Evolutionary conservation across 2,329 filamentous ascomycete species (phyloP), one percentile per base, ranked within the genome.

Genomic region (Calonectria honghensis): DNA sequence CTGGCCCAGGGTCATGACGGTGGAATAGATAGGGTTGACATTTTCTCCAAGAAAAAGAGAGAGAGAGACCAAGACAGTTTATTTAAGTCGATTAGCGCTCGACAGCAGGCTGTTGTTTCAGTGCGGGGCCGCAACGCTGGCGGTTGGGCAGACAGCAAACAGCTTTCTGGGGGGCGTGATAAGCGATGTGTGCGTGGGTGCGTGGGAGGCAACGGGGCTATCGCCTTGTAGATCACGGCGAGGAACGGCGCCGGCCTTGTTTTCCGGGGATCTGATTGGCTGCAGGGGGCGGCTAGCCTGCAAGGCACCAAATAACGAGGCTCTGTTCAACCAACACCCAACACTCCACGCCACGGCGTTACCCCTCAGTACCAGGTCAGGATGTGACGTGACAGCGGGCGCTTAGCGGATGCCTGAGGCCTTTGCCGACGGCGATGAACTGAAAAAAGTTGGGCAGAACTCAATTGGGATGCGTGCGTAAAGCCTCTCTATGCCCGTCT

Each of bases 321-420:
- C 35, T 63, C n/a, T 63, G 37, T 16, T 41, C 35, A 29, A 61
- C 57, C 57, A 61, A 61, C 57, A 61, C 14, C 57, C 51, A 27
- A 20, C 57, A n/a, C 45, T 24, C 13, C 45, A 48, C 20, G 45
- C 20, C 20, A 37, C 29, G 24, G 35, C 35, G 57, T 16, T 41
- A 20, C 32, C 32, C 57, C n/a, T 39, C 37, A 48, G 45, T 14
- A 10, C 32, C n/a, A 11, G 24, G 57, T 2, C 37, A 31, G 39
- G 35, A 9, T 37, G 16, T 54, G n/a, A 39, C 16, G 39, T 41
- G 24, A 24, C 35, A 63, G 27, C 20, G 14, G 57, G 57, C 57
- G 57, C 35, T 63, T 63, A 63, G 57, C 32, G 27, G 27, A 27
- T 63, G 35, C 51, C 51, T 31, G n/a, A 29, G 37, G 37, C 24